phyloP scores from a whole-genome alignment of 2,329 filamentous ascomycete species.

The Furcasterigmium sp. region DNA sequence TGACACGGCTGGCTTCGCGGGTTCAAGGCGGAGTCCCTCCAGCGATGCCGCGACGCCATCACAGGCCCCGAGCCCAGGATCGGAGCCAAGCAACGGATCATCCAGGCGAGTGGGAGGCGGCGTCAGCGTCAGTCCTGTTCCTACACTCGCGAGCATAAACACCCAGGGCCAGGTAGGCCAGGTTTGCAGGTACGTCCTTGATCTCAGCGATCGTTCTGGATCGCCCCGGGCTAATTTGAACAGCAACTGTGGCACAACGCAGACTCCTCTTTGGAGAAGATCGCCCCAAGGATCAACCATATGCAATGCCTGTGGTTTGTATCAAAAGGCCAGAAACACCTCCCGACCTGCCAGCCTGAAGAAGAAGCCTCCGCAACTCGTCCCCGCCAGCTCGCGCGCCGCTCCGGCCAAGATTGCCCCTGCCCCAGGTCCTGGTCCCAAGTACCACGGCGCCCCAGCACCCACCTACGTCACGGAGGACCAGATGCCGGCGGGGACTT shows the following conservation, averaged over 20 bases:
- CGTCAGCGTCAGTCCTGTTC: constrained; percentile 9
- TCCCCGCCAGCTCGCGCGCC: constrained; percentile 38
- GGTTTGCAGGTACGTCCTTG: constrained; percentile 70
- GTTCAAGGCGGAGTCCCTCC: constrained; percentile 7
- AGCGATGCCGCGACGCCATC: constrained; percentile 10
- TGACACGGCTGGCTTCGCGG: background rate
- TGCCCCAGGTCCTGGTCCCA: constrained; percentile 28
- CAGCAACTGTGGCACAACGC: constrained; percentile 92
- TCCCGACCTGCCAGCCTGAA: constrained; percentile 87
- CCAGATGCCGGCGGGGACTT: constrained; percentile 75
- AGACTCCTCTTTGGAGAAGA: constrained; percentile 89
- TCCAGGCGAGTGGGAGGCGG: constrained; percentile 5
- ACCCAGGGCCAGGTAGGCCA: constrained; percentile 48
- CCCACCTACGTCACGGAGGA: constrained; percentile 76
- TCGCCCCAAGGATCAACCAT: constrained; percentile 92
- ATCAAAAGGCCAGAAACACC: constrained; percentile 88
- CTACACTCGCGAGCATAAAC: constrained; percentile 3
- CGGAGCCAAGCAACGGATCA: constrained; percentile 8
- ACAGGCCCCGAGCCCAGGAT: constrained; percentile 10
- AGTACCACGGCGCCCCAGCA: constrained; percentile 36
- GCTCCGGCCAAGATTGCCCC: constrained; percentile 28
- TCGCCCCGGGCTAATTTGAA: constrained; percentile 15
- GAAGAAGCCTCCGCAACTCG: constrained; percentile 64
- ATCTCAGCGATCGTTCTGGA: background rate
- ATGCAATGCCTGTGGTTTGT: constrained; percentile 95